Evolutionary conservation across 208 protist genomes (phyloP), one percentile per base, ranked within the genome.

Genomic region (Leishmania turanica): DNA sequence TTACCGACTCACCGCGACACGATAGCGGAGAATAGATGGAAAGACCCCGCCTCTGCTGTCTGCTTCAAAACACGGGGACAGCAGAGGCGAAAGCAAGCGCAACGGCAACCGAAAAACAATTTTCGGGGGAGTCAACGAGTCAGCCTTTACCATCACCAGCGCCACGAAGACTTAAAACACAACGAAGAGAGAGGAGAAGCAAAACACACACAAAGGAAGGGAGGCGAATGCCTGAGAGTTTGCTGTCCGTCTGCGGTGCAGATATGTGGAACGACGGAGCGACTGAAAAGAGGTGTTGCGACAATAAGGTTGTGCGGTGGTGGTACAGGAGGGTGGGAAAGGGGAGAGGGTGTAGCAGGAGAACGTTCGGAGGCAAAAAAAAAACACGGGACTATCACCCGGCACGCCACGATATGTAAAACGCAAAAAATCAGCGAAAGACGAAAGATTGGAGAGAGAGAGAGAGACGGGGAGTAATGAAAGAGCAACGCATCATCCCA

Each of bases 21-120:
- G 45, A 37, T 31, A 54, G 27, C 45, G 45, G 27, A 27, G 51
- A 34, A 54, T 56, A 81, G 60, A 56, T 4, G 77, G 58, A 58
- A 84, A 24, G 34, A 71, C 37, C 71, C 31, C 78, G n/a, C 15
- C 68, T 51, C 68, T 45, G 42, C n/a, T 37, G 40, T 21, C 24
- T 8, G 34, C 83, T 8, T 69, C 53, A 78, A 54, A 58, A 34
- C 66, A 60, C 49, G n/a, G 66, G 37, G 68, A 64, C 87, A 78
- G 42, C 60, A 19, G 74, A 34, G 27, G 68, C 21, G 24, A 54
- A 54, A 0, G 27, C 68, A 53, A n/a, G 45, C 40, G 27, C 21
- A 24, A 53, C 68, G 13, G 24, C 31, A 31, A 3, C 68, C 42
- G 1, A 37, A 1, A 15, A 2, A 31, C 51, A 54, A 73, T 8